Percentiles rank a stretch among this genome's conserved stretches.
These are phyloP conservation scores for Plenodomus biglobosus DNA, from an alignment of 2,329 filamentous ascomycete species.

Conservation along the genomic window DNA sequence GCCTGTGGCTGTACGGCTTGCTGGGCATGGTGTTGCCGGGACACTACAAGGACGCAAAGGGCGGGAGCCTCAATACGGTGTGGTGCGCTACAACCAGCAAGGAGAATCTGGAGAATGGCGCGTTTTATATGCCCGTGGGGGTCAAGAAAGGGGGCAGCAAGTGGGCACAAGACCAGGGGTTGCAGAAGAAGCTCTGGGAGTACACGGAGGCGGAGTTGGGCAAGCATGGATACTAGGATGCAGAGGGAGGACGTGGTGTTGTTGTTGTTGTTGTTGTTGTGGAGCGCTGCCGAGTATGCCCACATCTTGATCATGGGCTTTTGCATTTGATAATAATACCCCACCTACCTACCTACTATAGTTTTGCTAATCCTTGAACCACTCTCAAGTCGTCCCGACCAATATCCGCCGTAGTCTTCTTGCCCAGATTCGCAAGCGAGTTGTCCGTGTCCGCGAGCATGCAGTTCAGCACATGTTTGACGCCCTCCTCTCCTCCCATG, in stretches of 20 bases:
- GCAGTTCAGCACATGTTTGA: constrained; percentile 42
- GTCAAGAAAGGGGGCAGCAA: constrained; percentile 24
- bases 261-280: background rate
- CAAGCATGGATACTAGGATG: constrained; percentile 33
- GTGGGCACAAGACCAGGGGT: constrained; percentile 29
- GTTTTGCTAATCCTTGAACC: constrained; percentile 26
- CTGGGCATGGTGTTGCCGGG: constrained; percentile 32
- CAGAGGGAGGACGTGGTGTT: no score
- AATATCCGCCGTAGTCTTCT: constrained; percentile 32
- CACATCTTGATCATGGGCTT: background rate
- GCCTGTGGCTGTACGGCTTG: constrained; percentile 28
- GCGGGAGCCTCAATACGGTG: constrained; percentile 47
- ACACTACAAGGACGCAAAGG: constrained; percentile 29
- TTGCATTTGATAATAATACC: background rate
- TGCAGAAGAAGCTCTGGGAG: constrained; percentile 44
- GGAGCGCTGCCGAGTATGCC: no score
- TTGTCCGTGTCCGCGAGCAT: constrained; percentile 38
- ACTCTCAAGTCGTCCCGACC: constrained; percentile 33
- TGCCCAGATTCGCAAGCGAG: constrained; percentile 38
- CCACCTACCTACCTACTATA: constrained; percentile 27
- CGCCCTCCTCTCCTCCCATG: constrained; percentile 42
- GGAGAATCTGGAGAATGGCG: constrained; percentile 45
- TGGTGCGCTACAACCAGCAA: constrained; percentile 45
- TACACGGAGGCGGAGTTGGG: constrained; percentile 41
- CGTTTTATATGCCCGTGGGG: constrained; percentile 47